A percentile compares a stretch with the other conserved stretches of the same genome.
These are phyloP conservation scores for Porodaedalea pini DNA, from an alignment of 1,284 basidiomycete species.

Conservation along the genomic window DNA sequence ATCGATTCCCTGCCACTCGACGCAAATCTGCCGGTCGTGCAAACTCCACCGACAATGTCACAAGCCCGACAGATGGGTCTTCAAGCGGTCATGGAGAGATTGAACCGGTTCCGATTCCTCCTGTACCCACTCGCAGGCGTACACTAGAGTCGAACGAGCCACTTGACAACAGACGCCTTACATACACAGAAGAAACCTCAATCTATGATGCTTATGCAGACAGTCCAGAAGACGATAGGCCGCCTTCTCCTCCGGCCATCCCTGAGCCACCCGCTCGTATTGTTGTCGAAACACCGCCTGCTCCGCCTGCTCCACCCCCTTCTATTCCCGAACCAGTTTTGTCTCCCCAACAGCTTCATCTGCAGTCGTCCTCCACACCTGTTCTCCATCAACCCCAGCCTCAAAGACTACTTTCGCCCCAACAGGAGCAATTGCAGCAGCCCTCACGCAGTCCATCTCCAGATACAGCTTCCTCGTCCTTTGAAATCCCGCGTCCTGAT, in stretches of 20 bases:
- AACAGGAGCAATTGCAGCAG: constrained; percentile 30
- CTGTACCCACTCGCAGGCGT: constrained; percentile 3
- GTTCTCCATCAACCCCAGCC: constrained; percentile 58
- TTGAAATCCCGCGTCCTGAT: constrained; percentile 14
- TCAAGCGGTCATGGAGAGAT: constrained; percentile 64
- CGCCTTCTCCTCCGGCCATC: constrained; percentile 26
- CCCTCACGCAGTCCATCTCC: constrained; percentile 48
- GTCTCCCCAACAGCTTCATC: constrained; percentile 9
- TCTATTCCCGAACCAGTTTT: constrained; percentile 15
- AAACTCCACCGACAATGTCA: constrained; percentile 31
- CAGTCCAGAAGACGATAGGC: constrained; percentile 49
- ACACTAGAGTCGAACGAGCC: constrained; percentile 23
- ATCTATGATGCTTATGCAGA: constrained; percentile 82
- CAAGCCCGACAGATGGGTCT: constrained; percentile 59
- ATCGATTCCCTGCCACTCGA: constrained; percentile 68
- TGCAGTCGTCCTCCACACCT: constrained; percentile 33
- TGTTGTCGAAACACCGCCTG: constrained; percentile 25
- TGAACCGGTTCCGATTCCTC: constrained; percentile 24
- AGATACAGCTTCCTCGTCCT: constrained; percentile 30
- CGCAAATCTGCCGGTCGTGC: constrained; percentile 40
- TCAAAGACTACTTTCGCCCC: constrained; percentile 35
- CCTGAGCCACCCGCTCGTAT: constrained; percentile 33
- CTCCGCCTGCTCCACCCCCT: not conserved
- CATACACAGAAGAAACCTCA: constrained; percentile 71
- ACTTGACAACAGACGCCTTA: constrained; percentile 48